phyloP scores from a whole-genome alignment of 73 alveolate genomes.

The Tetrahymena borealis region DNA sequence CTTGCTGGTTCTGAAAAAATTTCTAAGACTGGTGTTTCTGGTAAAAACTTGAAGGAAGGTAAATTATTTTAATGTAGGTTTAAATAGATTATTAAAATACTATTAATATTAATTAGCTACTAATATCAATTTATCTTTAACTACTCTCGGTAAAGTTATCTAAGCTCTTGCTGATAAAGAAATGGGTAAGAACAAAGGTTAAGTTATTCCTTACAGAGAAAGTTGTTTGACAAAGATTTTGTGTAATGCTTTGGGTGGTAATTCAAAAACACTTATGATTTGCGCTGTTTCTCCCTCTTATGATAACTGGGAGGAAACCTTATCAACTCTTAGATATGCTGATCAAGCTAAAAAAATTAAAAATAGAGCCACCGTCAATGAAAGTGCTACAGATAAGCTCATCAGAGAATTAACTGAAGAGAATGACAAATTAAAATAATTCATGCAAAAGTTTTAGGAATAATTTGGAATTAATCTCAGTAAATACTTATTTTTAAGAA shows the following conservation, averaged over 20 bases:
- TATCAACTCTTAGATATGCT: constrained; percentile 97
- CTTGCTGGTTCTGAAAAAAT: constrained; percentile 99
- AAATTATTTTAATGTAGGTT: background rate
- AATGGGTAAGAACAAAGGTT: constrained; percentile 69
- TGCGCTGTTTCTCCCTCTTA: constrained; percentile 98
- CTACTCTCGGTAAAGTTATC: constrained; percentile 91
- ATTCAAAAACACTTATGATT: constrained; percentile 97
- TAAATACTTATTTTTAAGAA: constrained; percentile 41
- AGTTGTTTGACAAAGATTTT: constrained; percentile 94
- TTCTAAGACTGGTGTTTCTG: constrained; percentile 97
- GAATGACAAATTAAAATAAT: constrained; percentile 67
- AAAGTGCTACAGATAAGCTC: constrained; percentile 79
- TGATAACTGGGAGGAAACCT: constrained; percentile 95
- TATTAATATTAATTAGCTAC: constrained; percentile 29
- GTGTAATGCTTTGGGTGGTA: constrained; percentile 98
- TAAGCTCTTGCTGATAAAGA: constrained; percentile 90
- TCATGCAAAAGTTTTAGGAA: constrained; percentile 30
- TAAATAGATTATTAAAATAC: background rate
- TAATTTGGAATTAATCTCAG: constrained; percentile 22
- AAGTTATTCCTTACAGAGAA: constrained; percentile 97
- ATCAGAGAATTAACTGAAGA: constrained; percentile 81
- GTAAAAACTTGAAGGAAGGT: constrained; percentile 98
- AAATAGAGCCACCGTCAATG: constrained; percentile 89
- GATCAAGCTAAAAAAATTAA: constrained; percentile 92
- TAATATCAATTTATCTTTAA: constrained; percentile 86